Conservation (phyloP, 176 grass and related monocot genomes). For the Alopecurus myosuroides region DNA sequence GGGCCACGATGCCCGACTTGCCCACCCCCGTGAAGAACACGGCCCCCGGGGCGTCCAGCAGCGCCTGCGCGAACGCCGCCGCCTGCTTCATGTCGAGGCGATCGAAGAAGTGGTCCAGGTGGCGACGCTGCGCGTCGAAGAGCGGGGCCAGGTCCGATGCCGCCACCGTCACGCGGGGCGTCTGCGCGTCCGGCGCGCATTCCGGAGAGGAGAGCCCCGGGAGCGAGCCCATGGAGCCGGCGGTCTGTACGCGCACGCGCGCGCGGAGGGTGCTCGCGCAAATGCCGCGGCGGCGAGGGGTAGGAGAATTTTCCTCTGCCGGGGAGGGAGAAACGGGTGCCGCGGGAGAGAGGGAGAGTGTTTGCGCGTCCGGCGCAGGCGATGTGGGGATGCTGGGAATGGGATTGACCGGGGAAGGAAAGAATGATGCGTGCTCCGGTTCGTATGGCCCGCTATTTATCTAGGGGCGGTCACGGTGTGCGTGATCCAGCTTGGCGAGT, state of each 20-base stretch:
- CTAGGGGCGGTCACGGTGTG: neutral
- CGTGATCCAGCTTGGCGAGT: neutral
- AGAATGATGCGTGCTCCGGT: neutral
- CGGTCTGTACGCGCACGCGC: neutral
- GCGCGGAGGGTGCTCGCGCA: neutral
- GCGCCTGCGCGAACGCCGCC: slow-evolving; percentile 62
- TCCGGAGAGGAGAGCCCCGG: slow-evolving; percentile 2
- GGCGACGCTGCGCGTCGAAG: slow-evolving; percentile 55
- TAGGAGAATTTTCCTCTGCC: neutral
- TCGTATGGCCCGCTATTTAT: neutral
- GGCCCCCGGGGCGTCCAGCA: slow-evolving; percentile 67
- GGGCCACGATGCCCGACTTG: slow-evolving; percentile 84
- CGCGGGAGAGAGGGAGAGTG: neutral
- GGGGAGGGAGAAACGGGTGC: neutral
- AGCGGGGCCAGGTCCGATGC: slow-evolving; percentile 48
- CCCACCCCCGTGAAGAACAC: slow-evolving; percentile 93
- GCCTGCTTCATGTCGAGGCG: slow-evolving; percentile 65
- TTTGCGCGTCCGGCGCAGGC: neutral
- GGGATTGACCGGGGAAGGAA: neutral
- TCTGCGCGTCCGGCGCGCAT: neutral
- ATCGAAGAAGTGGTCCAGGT: slow-evolving; percentile 84
- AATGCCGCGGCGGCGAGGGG: slow-evolving; percentile 19
- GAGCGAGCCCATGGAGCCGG: slow-evolving; percentile 42
- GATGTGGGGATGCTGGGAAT: neutral
- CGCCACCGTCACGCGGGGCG: slow-evolving; percentile 24